phyloP scores from a whole-genome alignment of 441 rosid genomes.

The Aquilaria agallochum region DNA sequence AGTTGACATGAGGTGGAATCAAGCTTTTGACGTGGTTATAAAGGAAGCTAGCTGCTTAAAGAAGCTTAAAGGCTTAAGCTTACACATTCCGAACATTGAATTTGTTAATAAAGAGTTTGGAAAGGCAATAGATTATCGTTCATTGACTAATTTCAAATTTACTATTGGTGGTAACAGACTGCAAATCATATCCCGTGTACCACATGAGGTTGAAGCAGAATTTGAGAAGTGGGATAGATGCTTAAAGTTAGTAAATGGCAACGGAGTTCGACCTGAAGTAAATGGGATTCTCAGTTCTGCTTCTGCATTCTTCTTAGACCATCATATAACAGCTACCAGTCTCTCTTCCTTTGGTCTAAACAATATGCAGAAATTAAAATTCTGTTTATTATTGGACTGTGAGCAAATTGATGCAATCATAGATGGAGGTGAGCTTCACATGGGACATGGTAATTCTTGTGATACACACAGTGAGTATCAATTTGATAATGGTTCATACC shows the following conservation, averaged over 20 bases:
- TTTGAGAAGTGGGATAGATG: conserved; percentile 9
- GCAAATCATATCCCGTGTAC: conserved; percentile 17
- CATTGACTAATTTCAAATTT: conserved; percentile 10
- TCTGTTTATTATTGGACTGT: conserved; percentile 10
- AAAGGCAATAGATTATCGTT: not conserved
- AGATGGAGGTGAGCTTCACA: not conserved
- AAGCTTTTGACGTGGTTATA: conserved; percentile 1
- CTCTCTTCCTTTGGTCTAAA: too few relatives aligned
- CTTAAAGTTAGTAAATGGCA: conserved; percentile 12
- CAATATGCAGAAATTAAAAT: not conserved
- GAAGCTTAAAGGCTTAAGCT: not conserved
- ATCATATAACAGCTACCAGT: not conserved
- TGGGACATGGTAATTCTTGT: conserved; percentile 2
- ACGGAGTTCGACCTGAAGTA: not conserved
- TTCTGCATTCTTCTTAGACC: conserved; percentile 12
- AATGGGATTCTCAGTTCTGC: not conserved
- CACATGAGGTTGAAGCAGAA: conserved; percentile 8
- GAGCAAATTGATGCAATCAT: conserved; percentile 7
- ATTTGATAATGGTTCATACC: not conserved
- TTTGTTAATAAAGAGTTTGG: not conserved
- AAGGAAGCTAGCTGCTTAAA: not conserved
- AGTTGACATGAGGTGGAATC: conserved; percentile 1
- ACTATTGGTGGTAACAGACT: conserved; percentile 15
- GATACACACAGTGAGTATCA: conserved; percentile 4
- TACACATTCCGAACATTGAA: not conserved